These are phyloP conservation scores for Diaporthe capsici DNA, from an alignment of 2,329 filamentous ascomycete species.

Conservation along the genomic window DNA sequence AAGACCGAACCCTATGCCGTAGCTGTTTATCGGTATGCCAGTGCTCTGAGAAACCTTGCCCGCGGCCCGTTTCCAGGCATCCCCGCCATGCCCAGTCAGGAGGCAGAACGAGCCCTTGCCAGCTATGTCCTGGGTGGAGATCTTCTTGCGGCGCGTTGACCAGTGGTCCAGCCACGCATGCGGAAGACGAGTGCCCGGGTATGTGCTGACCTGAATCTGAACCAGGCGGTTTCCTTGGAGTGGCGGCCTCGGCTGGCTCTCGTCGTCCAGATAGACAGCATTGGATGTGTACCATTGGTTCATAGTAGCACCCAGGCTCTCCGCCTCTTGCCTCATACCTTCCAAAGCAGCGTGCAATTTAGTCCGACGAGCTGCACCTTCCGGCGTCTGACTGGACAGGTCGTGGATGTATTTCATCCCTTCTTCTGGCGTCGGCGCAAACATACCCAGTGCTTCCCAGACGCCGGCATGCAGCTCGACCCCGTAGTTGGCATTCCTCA, in stretches of 20 bases:
- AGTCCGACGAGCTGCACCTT: constrained; percentile 53
- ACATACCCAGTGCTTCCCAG: constrained; percentile 54
- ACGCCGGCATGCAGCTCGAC: constrained; percentile 51
- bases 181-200: constrained; percentile 66
- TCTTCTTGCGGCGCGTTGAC: constrained; percentile 44
- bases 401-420: constrained; percentile 52
- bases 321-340: constrained; percentile 58
- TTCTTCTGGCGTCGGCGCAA: constrained; percentile 47
- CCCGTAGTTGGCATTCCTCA: constrained; percentile 49
- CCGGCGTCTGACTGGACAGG: constrained; percentile 51
- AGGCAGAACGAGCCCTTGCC: constrained; percentile 61
- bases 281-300: constrained; percentile 64
- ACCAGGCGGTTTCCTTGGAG: constrained; percentile 52
- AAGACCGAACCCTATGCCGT: constrained; percentile 63
- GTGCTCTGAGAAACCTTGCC: constrained; percentile 50
- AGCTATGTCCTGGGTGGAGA: constrained; percentile 67
- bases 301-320: constrained; percentile 68
- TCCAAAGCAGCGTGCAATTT: constrained; percentile 56
- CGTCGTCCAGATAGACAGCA: constrained; percentile 53
- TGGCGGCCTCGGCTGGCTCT: constrained; percentile 42
- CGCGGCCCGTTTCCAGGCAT: constrained; percentile 62
- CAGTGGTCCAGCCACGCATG: constrained; percentile 67
- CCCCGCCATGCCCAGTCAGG: constrained; percentile 63
- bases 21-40: constrained; percentile 57
- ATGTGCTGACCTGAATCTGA: constrained; percentile 59